A percentile compares a stretch with the other conserved stretches of the same genome.
These are phyloP conservation scores for Exophiala aquamarina DNA, from an alignment of 2,329 filamentous ascomycete genomes.

Conservation along the genomic window DNA sequence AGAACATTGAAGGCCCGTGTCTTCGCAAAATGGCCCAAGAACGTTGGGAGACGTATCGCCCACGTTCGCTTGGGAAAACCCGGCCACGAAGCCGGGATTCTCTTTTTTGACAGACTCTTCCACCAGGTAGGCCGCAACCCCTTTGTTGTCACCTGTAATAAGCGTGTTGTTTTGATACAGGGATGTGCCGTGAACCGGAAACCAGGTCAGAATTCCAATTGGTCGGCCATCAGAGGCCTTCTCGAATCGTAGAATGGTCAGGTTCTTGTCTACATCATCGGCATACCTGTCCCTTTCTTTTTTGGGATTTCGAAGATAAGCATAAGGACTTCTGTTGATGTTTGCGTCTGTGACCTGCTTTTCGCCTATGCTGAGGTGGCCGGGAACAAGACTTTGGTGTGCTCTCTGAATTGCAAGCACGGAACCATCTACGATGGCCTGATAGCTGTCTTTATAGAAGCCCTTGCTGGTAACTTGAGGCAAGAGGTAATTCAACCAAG, in stretches of 20 bases:
- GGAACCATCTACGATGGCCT: conserved; percentile 83
- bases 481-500: conserved; percentile 91
- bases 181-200: conserved; percentile 87
- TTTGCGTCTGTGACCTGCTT: conserved; percentile 73
- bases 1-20: conserved; percentile 58
- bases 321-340: conserved; percentile 83
- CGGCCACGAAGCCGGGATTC: conserved; percentile 70
- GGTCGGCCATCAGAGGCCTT: conserved; percentile 72
- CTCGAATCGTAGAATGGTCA: conserved; percentile 79
- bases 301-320: conserved; percentile 82
- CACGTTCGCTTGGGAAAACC: conserved; percentile 88
- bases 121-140: conserved; percentile 81
- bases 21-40: conserved; percentile 84
- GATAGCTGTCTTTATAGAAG: conserved; percentile 82
- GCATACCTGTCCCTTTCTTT: conserved; percentile 71
- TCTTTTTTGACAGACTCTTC: conserved; percentile 53
- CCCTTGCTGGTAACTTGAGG: conserved; percentile 87
- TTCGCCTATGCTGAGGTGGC: conserved; percentile 68
- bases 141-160: conserved; percentile 93
- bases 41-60: conserved; percentile 90
- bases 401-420: conserved; percentile 78
- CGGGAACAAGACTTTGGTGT: conserved; percentile 69
- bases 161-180: conserved; percentile 90
- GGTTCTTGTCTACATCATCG: conserved; percentile 66
- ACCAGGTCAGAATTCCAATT: conserved; percentile 84